Evolutionary conservation across 306 rosid species (phyloP).

Genomic region (Senna tora): DNA sequence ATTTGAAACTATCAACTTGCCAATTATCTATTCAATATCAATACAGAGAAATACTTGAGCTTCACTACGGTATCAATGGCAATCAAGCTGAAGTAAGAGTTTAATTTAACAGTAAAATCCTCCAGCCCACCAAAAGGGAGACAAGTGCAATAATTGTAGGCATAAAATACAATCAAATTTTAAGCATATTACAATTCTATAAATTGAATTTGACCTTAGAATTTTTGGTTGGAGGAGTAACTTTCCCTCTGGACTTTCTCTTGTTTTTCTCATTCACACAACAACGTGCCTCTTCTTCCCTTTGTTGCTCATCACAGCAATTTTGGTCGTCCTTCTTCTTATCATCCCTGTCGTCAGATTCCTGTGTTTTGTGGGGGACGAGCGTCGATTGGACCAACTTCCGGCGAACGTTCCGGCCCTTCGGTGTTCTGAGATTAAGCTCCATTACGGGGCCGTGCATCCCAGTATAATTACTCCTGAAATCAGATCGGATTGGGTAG

Average conservation of each 20-base stretch:
- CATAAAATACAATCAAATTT: not conserved
- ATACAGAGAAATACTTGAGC: not conserved
- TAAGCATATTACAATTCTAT: not conserved
- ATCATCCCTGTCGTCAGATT: conserved; percentile 36
- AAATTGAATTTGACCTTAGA: conserved; percentile 49
- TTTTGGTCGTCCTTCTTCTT: conserved; percentile 32
- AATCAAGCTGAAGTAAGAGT: not conserved
- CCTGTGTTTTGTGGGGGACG: conserved; percentile 49
- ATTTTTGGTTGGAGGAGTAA: conserved; percentile 48
- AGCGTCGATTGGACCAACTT: conserved; percentile 63
- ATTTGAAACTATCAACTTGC: not conserved
- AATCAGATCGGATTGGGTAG: conserved; percentile 3
- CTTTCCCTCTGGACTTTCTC: conserved; percentile 48
- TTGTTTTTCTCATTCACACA: conserved; percentile 43
- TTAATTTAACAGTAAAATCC: conserved; percentile 5
- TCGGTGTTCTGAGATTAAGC: conserved; percentile 25
- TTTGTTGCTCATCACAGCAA: not conserved
- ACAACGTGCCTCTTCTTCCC: conserved; percentile 41
- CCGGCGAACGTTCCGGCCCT: conserved; percentile 47
- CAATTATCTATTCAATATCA: not conserved
- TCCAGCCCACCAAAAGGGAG: conserved; percentile 21
- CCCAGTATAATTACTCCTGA: not conserved
- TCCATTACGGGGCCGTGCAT: conserved; percentile 38
- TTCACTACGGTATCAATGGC: not conserved
- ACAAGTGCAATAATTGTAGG: not conserved